Evolutionary conservation across 1,284 basidiomycete species (phyloP), one percentile per base, ranked within the genome.

Genomic region (Inonotus obliquus): DNA sequence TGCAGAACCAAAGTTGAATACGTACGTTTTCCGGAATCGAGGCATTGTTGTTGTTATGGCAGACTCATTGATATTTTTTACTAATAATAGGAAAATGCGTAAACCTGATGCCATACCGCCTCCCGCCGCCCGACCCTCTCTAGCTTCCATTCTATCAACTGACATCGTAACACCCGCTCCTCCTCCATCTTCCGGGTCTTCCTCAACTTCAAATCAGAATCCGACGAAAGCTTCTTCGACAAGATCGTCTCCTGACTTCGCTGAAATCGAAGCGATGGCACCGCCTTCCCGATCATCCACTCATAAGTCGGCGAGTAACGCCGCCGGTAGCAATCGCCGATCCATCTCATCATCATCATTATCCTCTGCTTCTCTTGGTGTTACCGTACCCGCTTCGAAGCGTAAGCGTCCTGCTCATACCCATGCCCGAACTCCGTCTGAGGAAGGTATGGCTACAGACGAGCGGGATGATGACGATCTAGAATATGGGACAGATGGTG

Each of bases 1-100:
- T 69, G 81, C 92, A 1, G 92, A 95, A 72, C 92, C 92, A 11
- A 94, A 92, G 73, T 79, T 95, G 32, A 93, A 92, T 72, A 94
- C 90, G 91, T 93, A 72, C 66, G 89, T 85, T 32, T 17, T 19
- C 6, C 19, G 17, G 17, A 19, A 44, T 44, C 41, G 41, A 44
- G 19, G 41, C 17, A 44, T 52, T 62, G 14, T 19, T 21, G 47
- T 49, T 25, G 25, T 39, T 41, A 37, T 3, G 23, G 23, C n/a
- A 45, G 19, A 55, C n/a, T 35, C 35, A 41, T 48, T 54, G 61
- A 51, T 52, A 35, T 21, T 44, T 38, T 59, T 60, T 66, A 52
- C 11, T n/a, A 25, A 67, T 65, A 60, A 68, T 51, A 93, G 91
- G 53, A 95, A 95, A 84, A 94, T 94, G 92, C 87, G 92, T 51